A percentile compares a stretch with the other conserved stretches of the same genome.
Conservation (phyloP, 1,139 yeast genomes). For the Lodderomyces theae region DNA sequence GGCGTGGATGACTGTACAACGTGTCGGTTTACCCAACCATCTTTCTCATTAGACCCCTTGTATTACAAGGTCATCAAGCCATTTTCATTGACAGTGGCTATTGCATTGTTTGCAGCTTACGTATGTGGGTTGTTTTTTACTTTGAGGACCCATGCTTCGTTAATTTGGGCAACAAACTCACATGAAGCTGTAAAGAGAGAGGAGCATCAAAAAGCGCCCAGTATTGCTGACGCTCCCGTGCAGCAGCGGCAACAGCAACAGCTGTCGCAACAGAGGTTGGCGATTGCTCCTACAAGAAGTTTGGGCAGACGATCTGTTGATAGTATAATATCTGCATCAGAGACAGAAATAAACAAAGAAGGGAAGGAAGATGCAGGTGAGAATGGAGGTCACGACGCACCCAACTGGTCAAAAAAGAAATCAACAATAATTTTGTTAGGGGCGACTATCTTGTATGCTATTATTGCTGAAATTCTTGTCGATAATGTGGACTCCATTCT, state of each 20-base stretch:
- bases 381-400: slow-evolving; percentile 88
- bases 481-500: slow-evolving; percentile 91
- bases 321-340: slow-evolving; percentile 5
- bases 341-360: slow-evolving; percentile 12
- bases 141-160: slow-evolving; percentile 90
- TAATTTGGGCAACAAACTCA: slow-evolving; percentile 78
- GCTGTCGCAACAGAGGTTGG: slow-evolving; percentile 12
- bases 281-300: background rate
- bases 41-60: slow-evolving; percentile 61
- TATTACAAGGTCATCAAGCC: slow-evolving; percentile 72
- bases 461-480: slow-evolving; percentile 92
- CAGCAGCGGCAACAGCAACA: slow-evolving; percentile 8
- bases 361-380: slow-evolving; percentile 20
- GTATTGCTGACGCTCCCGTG: slow-evolving; percentile 26
- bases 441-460: slow-evolving; percentile 84
- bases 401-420: slow-evolving; percentile 90
- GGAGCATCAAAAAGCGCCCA: slow-evolving; percentile 31
- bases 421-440: slow-evolving; percentile 80
- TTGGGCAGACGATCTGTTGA: background rate
- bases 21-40: slow-evolving; percentile 80
- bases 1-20: slow-evolving; percentile 50
- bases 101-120: slow-evolving; percentile 78
- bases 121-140: slow-evolving; percentile 92
- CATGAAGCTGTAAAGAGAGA: slow-evolving; percentile 30
- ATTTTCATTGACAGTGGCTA: slow-evolving; percentile 75